Evolutionary conservation across 2,329 filamentous ascomycete genomes (phyloP), one percentile per base, ranked within the genome.

Genomic region (Alternaria conjuncta): DNA sequence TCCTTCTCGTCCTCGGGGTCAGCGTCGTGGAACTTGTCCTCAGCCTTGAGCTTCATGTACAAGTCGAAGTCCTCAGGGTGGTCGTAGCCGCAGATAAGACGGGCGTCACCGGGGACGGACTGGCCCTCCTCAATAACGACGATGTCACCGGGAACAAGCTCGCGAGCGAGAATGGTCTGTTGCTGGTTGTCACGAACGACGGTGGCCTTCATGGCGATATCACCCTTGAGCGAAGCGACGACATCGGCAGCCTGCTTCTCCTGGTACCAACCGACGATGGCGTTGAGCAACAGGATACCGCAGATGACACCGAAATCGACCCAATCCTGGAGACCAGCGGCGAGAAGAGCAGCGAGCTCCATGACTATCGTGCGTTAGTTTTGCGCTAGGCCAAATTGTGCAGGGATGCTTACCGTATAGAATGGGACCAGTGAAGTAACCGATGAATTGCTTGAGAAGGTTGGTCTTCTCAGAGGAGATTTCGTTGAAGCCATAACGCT

Each of bases 201-300:
- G 66, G 83, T 84, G 51, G 89, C 87, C 82, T 88, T 90, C 88
- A 93, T 90, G 73, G 90, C 90, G 76, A 93, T 93, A 75, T 93
- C 90, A 83, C 90, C 90, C 84, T 92, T 92, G 66, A 93, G 83
- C 67, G 84, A 88, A 60, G 90, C 90, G 74, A 74, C 68, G 65
- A 72, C 90, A 81, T 93, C 90, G 70, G 90, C 90, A 73, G 90
- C 90, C 82, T 92, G 90, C 84, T 93, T 93, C 82, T 93, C 90
- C 80, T 92, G 90, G 80, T 93, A 92, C 88, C 90, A 93, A 84
- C 90, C 90, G 79, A 92, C 90, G 68, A 89, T 83, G 69, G 90
- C 90, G 83, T 93, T 93, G 67, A 93, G 88, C 77, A 90, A 73
- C 60, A 93, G 83, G 80, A 93, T 93, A 84, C 87, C 90, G 73